These are phyloP conservation scores for Vicia villosa DNA, from an alignment of 306 rosid species.

Conservation along the genomic window DNA sequence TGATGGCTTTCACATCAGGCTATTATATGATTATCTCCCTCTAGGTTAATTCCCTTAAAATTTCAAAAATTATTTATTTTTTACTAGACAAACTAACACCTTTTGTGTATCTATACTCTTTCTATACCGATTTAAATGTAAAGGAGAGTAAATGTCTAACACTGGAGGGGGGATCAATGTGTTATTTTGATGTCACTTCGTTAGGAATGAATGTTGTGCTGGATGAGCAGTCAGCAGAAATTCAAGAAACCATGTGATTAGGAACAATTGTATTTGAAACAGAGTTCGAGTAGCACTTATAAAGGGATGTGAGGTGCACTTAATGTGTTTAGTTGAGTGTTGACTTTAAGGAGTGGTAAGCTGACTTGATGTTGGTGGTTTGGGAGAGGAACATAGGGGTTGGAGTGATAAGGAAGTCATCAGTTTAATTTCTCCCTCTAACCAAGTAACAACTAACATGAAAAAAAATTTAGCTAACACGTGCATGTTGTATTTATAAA, in stretches of 20 bases:
- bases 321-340: constrained; percentile 18
- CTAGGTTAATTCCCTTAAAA: background rate
- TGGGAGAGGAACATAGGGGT: no score
- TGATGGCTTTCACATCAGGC: constrained; percentile 20
- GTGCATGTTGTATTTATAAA: constrained; percentile 21
- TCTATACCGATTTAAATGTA: constrained; percentile 17
- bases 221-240: constrained; percentile 1
- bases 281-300: constrained; percentile 9
- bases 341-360: background rate
- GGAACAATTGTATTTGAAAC: constrained; percentile 2
- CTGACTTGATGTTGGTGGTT: no score
- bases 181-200: constrained; percentile 11
- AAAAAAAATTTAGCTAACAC: background rate
- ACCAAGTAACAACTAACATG: no score
- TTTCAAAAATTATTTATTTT: background rate
- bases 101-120: background rate
- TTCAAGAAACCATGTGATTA: constrained; percentile 7
- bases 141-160: background rate
- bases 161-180: background rate
- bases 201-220: background rate
- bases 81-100: background rate
- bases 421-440: no score
- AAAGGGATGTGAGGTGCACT: constrained; percentile 10
- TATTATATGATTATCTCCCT: constrained; percentile 19
- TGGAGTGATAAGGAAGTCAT: no score